Evolutionary conservation across 2,329 filamentous ascomycete species (phyloP).

Genomic region (Truncatella angustata): DNA sequence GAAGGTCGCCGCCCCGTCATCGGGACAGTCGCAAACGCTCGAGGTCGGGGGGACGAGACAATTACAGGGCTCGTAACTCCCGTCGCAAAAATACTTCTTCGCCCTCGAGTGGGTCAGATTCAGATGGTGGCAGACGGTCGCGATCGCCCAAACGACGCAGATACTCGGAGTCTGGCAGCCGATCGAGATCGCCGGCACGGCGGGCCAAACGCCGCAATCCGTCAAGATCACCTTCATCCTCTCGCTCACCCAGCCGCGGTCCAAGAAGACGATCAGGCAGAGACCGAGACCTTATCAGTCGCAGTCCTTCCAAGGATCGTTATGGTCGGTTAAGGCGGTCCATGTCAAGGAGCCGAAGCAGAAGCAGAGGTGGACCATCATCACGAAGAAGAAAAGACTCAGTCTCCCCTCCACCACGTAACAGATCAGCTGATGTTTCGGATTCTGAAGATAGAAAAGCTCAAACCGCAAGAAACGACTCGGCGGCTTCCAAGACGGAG

Average conservation of each 20-base stretch:
- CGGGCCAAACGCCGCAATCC: conserved; percentile 40
- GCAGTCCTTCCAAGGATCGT: conserved; percentile 33
- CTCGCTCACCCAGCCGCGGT: conserved; percentile 35
- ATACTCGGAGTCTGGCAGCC: conserved; percentile 47
- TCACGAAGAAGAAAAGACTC: conserved; percentile 52
- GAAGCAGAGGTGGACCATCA: conserved; percentile 24
- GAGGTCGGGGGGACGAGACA: conserved; percentile 24
- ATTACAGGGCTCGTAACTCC: conserved; percentile 20
- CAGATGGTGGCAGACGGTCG: conserved; percentile 31
- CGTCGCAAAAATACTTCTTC: conserved; percentile 28
- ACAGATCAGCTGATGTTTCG: conserved; percentile 57
- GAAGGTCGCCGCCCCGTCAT: conserved; percentile 26
- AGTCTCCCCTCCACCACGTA: conserved; percentile 47
- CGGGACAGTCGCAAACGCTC: conserved; percentile 25
- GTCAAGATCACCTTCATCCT: conserved; percentile 38
- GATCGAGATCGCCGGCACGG: conserved; percentile 38
- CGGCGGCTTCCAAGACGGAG: conserved; percentile 32
- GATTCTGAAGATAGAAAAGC: conserved; percentile 45
- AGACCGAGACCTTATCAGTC: conserved; percentile 32
- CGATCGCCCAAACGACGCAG: conserved; percentile 49
- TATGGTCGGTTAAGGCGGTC: conserved; percentile 33
- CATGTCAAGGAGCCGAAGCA: conserved; percentile 29
- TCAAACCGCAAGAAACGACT: conserved; percentile 30
- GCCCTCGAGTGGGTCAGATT: conserved; percentile 20
- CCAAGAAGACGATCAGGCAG: conserved; percentile 32